Evolutionary conservation across 441 rosid genomes (phyloP), one percentile per base, ranked within the genome.

Genomic region (Heliophila coronopifolia): DNA sequence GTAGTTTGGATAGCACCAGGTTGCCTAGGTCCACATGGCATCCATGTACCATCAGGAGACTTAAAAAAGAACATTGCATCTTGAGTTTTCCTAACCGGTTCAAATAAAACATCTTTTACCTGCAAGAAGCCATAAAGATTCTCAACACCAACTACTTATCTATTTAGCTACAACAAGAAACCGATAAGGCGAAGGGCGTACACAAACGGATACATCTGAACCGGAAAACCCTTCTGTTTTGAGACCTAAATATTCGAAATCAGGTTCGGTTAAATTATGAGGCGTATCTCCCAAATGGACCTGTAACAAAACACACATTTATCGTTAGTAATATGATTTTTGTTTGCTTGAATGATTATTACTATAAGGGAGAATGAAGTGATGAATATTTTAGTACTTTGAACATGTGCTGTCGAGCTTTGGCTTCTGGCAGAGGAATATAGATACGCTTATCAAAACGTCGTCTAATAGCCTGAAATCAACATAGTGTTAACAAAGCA

Each of bases 391-490:
- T n/a, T 19, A 56, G 38, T 75, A 93, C 99, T 74, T 93, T 93
- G 79, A 93, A 93, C 83, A 93, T 93, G 67, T 93, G 95, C 26
- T 84, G 94, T 13, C 99, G 75, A 60, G 99, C 99, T 78, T 93
- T 93, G 67, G 50, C 14, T 49, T 93, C 99, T 35, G 99, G 99
- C 12, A 93, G 99, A 11, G 99, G 99, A 73, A 92, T 92, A 59
- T 92, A 83, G 50, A 92, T 92, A 24, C 99, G 95, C 86, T 92
- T 92, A 71, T 92, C 99, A 70, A 92, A 92, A 63, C 99, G 99
- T 53, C 99, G 61, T 41, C 99, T 69, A 59, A 93, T 85, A 42
- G 99, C 99, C 99, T 93, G 78, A 42, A 67, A 61, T 59, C 48
- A 79, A 51, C 25, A 77, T 20, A 71, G 79, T 46, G 47, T 59